Percentiles rank a stretch among this genome's conserved stretches.
phyloP scores from a whole-genome alignment of 2,329 filamentous ascomycete species.

The Whalleya microplaca region DNA sequence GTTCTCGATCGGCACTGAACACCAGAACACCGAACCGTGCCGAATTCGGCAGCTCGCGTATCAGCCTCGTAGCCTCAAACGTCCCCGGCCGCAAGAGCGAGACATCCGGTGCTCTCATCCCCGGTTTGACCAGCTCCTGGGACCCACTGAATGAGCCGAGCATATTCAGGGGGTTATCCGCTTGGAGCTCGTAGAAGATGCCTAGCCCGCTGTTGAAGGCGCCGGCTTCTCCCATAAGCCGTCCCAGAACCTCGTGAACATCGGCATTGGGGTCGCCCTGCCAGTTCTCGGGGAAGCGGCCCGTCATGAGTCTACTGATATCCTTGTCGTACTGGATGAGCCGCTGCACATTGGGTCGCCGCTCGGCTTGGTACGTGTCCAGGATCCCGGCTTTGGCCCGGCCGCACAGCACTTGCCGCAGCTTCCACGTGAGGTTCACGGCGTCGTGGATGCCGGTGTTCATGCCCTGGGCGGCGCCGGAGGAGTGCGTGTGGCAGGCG shows the following conservation, averaged over 20 bases:
- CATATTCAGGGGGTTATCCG: constrained; percentile 50
- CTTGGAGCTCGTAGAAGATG: constrained; percentile 51
- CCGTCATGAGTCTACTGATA: constrained; percentile 42
- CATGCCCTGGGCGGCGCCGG: constrained; percentile 52
- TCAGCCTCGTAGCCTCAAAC: constrained; percentile 46
- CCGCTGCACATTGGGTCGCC: constrained; percentile 41
- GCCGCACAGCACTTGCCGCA: constrained; percentile 37
- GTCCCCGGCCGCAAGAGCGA: constrained; percentile 49
- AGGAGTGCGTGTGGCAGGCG: constrained; percentile 52
- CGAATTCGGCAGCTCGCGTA: constrained; percentile 47
- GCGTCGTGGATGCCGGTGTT: constrained; percentile 54
- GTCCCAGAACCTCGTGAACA: constrained; percentile 52
- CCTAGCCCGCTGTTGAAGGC: constrained; percentile 46
- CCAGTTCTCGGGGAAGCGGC: constrained; percentile 44
- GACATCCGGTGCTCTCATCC: constrained; percentile 51
- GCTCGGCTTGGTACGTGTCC: constrained; percentile 44
- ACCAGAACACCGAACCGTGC: constrained; percentile 47
- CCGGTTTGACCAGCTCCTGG: constrained; percentile 37
- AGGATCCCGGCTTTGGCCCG: constrained; percentile 37
- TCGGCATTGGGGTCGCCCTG: constrained; percentile 45
- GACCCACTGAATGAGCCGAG: constrained; percentile 16
- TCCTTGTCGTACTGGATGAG: constrained; percentile 46
- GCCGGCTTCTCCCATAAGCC: constrained; percentile 51
- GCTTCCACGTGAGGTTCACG: constrained; percentile 52
- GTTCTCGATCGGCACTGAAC: constrained; percentile 32